phyloP scores from a whole-genome alignment of 2,329 filamentous ascomycete genomes.

The Lomentospora prolificans region DNA sequence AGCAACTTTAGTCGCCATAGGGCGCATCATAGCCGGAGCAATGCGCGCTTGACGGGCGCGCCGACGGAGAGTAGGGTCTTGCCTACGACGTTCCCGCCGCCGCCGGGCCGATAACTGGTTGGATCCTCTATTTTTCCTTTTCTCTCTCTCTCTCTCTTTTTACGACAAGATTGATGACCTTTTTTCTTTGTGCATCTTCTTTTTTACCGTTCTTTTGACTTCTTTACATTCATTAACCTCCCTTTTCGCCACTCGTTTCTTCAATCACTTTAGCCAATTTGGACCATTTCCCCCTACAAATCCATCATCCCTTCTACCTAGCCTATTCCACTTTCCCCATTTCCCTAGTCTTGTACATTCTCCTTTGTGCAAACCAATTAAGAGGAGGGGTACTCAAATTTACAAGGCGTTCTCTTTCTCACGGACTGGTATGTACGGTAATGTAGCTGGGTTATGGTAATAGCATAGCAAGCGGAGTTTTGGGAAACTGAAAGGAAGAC shows the following conservation, averaged over 20 bases:
- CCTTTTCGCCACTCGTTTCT: neutral
- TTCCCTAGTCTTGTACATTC: neutral
- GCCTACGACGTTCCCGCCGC: conserved; percentile 9
- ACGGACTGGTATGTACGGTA: neutral
- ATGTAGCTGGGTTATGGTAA: neutral
- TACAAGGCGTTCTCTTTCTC: neutral
- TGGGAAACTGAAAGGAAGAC: neutral
- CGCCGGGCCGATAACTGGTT: conserved; percentile 6
- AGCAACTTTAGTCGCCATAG: neutral
- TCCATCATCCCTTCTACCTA: no score
- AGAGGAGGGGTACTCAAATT: neutral
- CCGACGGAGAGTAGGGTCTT: conserved; percentile 9
- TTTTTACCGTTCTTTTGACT: neutral
- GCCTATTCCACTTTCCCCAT: neutral
- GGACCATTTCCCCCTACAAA: no score
- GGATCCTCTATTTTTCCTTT: neutral
- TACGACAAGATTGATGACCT: neutral
- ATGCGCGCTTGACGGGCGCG: conserved; percentile 4
- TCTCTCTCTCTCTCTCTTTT: neutral
- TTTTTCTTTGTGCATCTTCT: neutral
- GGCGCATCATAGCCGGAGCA: conserved; percentile 8
- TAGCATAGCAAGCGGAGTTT: neutral
- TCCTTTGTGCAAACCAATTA: neutral
- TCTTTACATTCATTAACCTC: neutral
- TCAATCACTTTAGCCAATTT: no score